phyloP scores from a whole-genome alignment of 495 filamentous ascomycete species.

The Penicillium fimorum region DNA sequence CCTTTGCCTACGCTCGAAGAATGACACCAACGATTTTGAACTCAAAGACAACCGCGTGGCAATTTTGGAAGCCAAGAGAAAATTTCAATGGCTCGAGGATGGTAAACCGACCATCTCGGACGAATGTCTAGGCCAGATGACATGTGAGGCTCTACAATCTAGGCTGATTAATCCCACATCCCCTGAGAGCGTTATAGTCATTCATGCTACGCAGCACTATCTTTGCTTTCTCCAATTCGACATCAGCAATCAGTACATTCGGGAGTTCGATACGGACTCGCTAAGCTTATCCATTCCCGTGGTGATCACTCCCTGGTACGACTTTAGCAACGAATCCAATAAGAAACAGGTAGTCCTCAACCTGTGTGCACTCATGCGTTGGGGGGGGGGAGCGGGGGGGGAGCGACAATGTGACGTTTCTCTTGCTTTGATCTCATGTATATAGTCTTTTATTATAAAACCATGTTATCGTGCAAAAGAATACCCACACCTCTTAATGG shows the following conservation, averaged over 20 bases:
- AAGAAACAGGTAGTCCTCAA: slow-evolving; percentile 14
- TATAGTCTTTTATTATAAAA: background rate
- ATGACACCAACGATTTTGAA: background rate
- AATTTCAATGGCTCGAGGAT: background rate
- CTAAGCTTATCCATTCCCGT: slow-evolving; percentile 2
- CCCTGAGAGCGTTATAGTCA: slow-evolving; percentile 13
- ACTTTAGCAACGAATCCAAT: slow-evolving; percentile 8
- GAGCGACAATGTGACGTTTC: background rate
- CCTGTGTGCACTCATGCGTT: slow-evolving; percentile 19
- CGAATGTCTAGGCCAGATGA: background rate
- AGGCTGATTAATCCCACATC: background rate
- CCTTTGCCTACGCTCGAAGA: too few species aligned
- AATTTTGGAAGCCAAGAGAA: background rate
- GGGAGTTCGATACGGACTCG: slow-evolving; percentile 8
- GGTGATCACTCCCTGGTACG: slow-evolving; percentile 21
- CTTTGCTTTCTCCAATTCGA: slow-evolving; percentile 25
- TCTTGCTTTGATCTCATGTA: background rate
- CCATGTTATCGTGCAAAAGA: background rate
- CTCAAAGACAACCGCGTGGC: background rate
- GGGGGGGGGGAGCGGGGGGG: too few species aligned
- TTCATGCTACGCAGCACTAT: slow-evolving; percentile 22
- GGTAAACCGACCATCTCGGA: background rate
- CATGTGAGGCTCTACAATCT: background rate
- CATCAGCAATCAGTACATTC: slow-evolving; percentile 16
- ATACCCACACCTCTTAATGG: background rate